Percentiles rank a stretch among this genome's conserved stretches.
Conservation (phyloP, 306 rosid genomes). For the Potentilla sterilis region DNA sequence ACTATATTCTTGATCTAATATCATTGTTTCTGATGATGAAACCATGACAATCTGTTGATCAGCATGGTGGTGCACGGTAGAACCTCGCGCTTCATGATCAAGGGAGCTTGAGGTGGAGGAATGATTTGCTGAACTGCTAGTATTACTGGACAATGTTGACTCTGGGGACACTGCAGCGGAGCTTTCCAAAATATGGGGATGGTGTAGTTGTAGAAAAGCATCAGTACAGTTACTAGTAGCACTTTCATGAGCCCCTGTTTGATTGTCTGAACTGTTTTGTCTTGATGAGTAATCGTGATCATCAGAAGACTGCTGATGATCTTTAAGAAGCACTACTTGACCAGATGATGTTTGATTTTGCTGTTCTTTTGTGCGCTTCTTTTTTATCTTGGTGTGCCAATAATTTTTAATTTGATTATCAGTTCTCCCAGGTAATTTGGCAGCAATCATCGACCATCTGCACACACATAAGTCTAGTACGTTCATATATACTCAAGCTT, state of each 20-base stretch:
- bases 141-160: slow-evolving; percentile 7
- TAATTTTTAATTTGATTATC: slow-evolving; percentile 70
- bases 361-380: slow-evolving; percentile 24
- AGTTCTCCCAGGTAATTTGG: too few species aligned
- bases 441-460: too few species aligned
- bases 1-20: slow-evolving; percentile 6
- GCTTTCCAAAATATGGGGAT: slow-evolving; percentile 35
- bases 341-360: not conserved
- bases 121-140: not conserved
- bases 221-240: not conserved
- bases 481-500: too few species aligned
- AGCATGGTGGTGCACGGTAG: not conserved
- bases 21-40: slow-evolving; percentile 19
- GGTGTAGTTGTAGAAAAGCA: not conserved
- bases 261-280: too few species aligned
- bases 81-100: too few species aligned
- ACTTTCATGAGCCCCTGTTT: not conserved
- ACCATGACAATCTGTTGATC: slow-evolving; percentile 12
- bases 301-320: not conserved
- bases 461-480: too few species aligned
- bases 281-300: not conserved
- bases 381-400: slow-evolving; percentile 67
- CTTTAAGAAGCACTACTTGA: not conserved
- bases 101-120: slow-evolving; percentile 19
- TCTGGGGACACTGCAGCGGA: slow-evolving; percentile 26